A percentile compares a stretch with the other conserved stretches of the same genome.
Conservation (phyloP, 176 grass and related monocot genomes). For the Dactylis glomerata region DNA sequence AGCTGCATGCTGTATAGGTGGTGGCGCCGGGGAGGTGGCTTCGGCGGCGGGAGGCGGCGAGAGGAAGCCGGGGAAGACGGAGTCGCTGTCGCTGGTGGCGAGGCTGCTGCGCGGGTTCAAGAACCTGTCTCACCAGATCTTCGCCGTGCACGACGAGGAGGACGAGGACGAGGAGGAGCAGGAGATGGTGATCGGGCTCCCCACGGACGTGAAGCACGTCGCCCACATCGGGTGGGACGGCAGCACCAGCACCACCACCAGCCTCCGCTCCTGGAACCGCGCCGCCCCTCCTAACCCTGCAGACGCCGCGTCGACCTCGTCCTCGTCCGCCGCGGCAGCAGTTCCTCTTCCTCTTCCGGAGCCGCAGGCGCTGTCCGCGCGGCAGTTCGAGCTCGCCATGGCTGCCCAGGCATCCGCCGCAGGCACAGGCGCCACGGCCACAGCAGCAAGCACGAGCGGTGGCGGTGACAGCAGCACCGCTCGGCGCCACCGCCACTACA, state of each 20-base stretch:
- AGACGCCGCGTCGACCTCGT: background rate
- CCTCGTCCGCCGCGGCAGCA: background rate
- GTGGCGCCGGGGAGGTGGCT: background rate
- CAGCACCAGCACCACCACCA: slow-evolving; percentile 52
- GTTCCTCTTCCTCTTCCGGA: background rate
- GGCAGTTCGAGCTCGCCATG: slow-evolving; percentile 83
- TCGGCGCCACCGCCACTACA: slow-evolving; percentile 16
- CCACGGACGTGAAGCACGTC: slow-evolving; percentile 87
- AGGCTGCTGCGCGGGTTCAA: slow-evolving; percentile 68
- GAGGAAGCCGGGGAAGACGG: slow-evolving; percentile 29
- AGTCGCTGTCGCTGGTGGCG: slow-evolving; percentile 60
- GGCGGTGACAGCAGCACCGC: background rate
- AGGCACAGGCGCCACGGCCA: background rate
- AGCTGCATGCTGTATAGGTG: background rate
- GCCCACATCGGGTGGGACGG: slow-evolving; percentile 87
- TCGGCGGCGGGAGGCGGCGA: background rate
- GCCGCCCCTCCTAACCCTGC: slow-evolving; percentile 21
- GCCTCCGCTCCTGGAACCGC: slow-evolving; percentile 51
- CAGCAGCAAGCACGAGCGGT: background rate
- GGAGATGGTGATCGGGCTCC: slow-evolving; percentile 86
- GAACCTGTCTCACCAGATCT: slow-evolving; percentile 73
- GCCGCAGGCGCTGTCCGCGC: slow-evolving; percentile 41
- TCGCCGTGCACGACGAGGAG: slow-evolving; percentile 51
- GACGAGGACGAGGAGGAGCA: slow-evolving; percentile 53
- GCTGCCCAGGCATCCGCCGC: slow-evolving; percentile 37